Conservation (phyloP, 495 filamentous ascomycete species). For the Paragyromitra xinjiangensis region DNA sequence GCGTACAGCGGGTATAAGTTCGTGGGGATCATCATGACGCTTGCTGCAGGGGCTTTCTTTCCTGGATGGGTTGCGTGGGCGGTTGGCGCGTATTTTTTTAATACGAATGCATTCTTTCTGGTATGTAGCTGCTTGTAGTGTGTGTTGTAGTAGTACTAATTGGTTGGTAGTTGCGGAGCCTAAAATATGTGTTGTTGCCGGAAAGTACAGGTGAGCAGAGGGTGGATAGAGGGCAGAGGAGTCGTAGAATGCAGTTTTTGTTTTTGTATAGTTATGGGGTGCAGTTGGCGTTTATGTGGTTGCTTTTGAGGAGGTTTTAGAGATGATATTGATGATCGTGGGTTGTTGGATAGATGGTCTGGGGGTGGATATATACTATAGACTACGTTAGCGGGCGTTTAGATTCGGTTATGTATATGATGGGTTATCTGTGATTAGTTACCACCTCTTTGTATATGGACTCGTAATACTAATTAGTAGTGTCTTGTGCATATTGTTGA, state of each 20-base stretch:
- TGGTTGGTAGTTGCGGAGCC: slow-evolving; percentile 75
- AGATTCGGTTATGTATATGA: neutral
- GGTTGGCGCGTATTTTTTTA: slow-evolving; percentile 84
- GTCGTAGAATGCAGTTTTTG: slow-evolving; percentile 88
- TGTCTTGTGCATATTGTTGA: neutral
- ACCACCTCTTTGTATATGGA: neutral
- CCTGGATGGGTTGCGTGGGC: slow-evolving; percentile 86
- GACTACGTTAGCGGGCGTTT: neutral
- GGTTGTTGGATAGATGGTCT: neutral
- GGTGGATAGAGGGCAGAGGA: slow-evolving; percentile 76
- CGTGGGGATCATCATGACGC: slow-evolving; percentile 87
- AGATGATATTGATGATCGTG: neutral
- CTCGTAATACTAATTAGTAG: neutral
- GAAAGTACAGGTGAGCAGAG: slow-evolving; percentile 69
- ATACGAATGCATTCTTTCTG: slow-evolving; percentile 93
- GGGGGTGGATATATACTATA: neutral
- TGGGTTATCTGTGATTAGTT: neutral
- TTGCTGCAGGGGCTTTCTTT: slow-evolving; percentile 75
- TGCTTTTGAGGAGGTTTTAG: slow-evolving; percentile 64
- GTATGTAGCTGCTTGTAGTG: slow-evolving; percentile 64
- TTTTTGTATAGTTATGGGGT: slow-evolving; percentile 93
- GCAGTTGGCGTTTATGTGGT: slow-evolving; percentile 95
- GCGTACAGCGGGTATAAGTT: slow-evolving; percentile 98
- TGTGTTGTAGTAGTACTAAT: neutral
- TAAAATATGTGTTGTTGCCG: slow-evolving; percentile 94